Evolutionary conservation across 2,329 filamentous ascomycete genomes (phyloP), one percentile per base, ranked within the genome.

Genomic region (Arthrinium phaeospermum): DNA sequence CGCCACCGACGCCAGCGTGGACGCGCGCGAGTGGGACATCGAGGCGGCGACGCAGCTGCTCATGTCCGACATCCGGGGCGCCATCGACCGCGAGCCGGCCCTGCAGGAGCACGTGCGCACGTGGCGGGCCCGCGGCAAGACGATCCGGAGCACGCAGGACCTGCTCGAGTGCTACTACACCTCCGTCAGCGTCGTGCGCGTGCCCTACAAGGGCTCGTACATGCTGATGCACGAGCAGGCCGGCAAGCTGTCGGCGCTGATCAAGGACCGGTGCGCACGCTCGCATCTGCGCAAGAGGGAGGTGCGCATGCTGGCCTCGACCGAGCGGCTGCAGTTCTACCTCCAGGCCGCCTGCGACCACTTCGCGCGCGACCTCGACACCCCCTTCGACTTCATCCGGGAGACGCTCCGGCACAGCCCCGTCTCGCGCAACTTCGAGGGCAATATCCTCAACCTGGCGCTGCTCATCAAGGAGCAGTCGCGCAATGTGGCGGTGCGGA

Each of bases 131-230:
- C 78, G 83, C 1, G 83, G 82, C 7, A 84, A 82, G 75, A 74
- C 75, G 2, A 85, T 87, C 70, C 80, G 79, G n/a, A 85, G 78
- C 30, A 82, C 86, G 13, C 80, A 85, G 74, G 83, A 86, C 70
- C 80, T 88, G 7, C 80, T 88, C 22, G 77, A 82, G 69, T 85
- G 82, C 51, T 89, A 89, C 75, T 89, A 89, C 75, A 84, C 83
- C 72, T 85, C 84, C 12, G 81, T 86, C 70, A 85, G 73, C 22
- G 84, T 87, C 4, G 78, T 89, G n/a, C 80, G 86, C 6, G 83
- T 89, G 19, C 87, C 86, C 4, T 82, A 80, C 47, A 80, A 79
- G 73, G 79, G 79, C 14, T 80, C 74, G 79, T 85, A 84, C 49
- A 85, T 83, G 76, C 80, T 87, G n/a, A 86, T 89, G 74, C 79